Base-by-base conservation (phyloP, 1,284 basidiomycete genomes). In the Puccinia polysora region DNA sequence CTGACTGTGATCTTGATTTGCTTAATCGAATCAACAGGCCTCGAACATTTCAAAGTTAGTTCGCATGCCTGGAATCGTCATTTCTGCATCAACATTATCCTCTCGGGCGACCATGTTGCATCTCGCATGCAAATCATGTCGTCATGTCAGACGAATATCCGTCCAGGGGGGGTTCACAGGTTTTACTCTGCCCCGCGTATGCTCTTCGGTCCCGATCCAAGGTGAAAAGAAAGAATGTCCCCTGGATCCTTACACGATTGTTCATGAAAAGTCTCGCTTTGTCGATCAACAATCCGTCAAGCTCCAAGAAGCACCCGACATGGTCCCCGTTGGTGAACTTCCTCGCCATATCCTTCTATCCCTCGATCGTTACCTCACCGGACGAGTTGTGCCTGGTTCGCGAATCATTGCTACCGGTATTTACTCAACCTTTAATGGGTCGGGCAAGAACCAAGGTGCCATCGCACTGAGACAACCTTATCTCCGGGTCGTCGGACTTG, bases 241-340 rank as follows among this genome's bases (percentile, higher is more conserved):
- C 0, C 82, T 97, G 68, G 96, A 99, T 79, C 96, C 96, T 0
- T 99, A 93, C 81, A 84, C 95, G 58, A 96, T 99, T 77, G 84
- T 98, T 12, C 96, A 99, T 81, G 90, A 93, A 68, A 91, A 92
- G 80, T 98, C 92, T 65, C 83, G 85, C 3, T 99, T 98, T 79
- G 89, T 95, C 32, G 96, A 99, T 80, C 91, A 94, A 77, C 96
- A 99, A 81, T 90, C 87, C 6, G 85, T 99, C 77, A 99, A 99
- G 81, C 85, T 99, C 15, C 96, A 99, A 81, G 96, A 99, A 81
- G 94, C 95, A 6, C 96, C 96, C 0, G 96, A 99, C 80, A 97
- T 97, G 92, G 96, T 99, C 0, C 96, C 96, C 1, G 93, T 98
- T 25, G 96, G 96, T 83, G 96, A 99, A 79, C 83, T 99, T 56